Percentiles rank a stretch among this genome's conserved stretches.
Evolutionary conservation across 441 rosid genomes (phyloP).

Genomic region (Adansonia grandidieri): DNA sequence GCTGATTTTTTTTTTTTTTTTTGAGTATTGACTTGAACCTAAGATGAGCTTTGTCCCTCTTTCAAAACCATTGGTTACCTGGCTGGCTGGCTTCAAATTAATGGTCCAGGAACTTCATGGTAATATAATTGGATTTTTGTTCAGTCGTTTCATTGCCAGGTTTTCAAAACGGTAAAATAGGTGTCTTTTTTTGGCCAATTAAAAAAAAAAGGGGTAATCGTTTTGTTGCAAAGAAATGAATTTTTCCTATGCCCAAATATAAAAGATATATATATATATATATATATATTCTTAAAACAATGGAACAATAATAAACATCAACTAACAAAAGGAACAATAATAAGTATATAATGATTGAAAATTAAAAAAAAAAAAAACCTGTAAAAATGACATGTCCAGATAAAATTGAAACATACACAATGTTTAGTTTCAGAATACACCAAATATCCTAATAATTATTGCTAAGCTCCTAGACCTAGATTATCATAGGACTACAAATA

Average conservation of each 20-base stretch:
- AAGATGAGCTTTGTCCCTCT: neutral
- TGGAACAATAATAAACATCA: neutral
- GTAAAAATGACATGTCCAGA: neutral
- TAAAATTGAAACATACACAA: neutral
- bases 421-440: neutral
- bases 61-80: neutral
- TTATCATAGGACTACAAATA: no score
- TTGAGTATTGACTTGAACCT: no score
- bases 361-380: neutral
- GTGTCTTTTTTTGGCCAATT: neutral
- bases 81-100: neutral
- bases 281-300: neutral
- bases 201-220: neutral
- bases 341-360: neutral
- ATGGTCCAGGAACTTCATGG: neutral
- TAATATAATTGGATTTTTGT: neutral
- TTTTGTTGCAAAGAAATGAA: slow-evolving; percentile 2
- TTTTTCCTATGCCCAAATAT: neutral
- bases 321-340: no score
- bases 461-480: neutral
- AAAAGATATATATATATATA: neutral
- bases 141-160: neutral
- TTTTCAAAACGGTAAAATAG: neutral
- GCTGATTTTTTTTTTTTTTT: no score
- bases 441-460: neutral